These are phyloP conservation scores for Paulownia fortunei DNA, from an alignment of 257 asterid species.

Conservation along the genomic window DNA sequence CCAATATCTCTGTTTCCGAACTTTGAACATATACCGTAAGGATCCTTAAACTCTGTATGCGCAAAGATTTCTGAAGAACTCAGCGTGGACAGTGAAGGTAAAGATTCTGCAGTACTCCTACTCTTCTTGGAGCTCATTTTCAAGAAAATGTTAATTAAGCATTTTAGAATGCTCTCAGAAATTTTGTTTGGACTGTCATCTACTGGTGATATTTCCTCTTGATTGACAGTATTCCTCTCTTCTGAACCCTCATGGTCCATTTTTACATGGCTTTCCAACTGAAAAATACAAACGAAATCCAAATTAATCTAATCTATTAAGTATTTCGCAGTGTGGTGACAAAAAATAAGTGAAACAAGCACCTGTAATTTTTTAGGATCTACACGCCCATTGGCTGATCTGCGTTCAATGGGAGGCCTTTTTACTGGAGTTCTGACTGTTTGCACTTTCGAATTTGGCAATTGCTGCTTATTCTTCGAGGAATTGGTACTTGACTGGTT, in stretches of 20 bases:
- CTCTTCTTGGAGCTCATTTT: constrained; percentile 63
- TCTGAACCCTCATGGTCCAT: constrained; percentile 42
- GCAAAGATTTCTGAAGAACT: constrained; percentile 39
- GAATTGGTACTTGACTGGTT: constrained; percentile 47
- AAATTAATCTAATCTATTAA: neutral
- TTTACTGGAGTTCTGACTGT: constrained; percentile 51
- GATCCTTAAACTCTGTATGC: constrained; percentile 56
- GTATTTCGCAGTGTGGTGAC: neutral
- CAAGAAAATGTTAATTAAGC: constrained; percentile 61
- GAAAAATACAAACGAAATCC: constrained; percentile 25
- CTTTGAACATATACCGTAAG: constrained; percentile 57
- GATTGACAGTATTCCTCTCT: constrained; percentile 32
- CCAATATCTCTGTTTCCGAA: constrained; percentile 70
- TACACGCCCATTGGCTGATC: constrained; percentile 39
- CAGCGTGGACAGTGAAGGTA: constrained; percentile 42
- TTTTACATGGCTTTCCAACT: constrained; percentile 45
- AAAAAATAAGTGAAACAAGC: neutral
- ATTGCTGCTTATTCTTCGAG: constrained; percentile 50
- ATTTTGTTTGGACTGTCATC: constrained; percentile 63
- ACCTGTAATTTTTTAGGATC: constrained; percentile 59
- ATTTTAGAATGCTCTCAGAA: constrained; percentile 71
- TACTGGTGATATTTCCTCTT: constrained; percentile 32
- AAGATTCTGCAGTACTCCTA: constrained; percentile 48
- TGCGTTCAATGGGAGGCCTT: constrained; percentile 46
- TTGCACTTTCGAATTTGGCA: constrained; percentile 43